Conservation (phyloP, 805 yeast species). For the Saturnispora dispora region DNA sequence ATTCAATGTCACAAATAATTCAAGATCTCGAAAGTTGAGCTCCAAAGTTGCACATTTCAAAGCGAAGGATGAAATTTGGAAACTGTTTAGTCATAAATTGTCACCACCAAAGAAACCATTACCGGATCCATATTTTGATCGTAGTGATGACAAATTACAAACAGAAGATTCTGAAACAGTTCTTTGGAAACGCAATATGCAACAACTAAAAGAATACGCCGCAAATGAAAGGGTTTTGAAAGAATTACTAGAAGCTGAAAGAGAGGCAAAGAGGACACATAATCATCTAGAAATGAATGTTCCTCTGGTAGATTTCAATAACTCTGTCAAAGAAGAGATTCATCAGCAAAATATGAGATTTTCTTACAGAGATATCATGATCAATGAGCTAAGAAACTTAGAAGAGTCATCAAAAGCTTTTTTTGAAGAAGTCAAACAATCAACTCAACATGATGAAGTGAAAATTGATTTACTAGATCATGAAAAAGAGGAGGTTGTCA, state of each 20-base stretch:
- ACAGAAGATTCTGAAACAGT: background rate
- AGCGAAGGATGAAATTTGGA: background rate
- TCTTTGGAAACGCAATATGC: conserved; percentile 2
- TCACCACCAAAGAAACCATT: background rate
- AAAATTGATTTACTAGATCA: background rate
- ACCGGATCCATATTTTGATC: conserved; percentile 3
- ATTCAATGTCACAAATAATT: background rate
- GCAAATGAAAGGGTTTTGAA: background rate
- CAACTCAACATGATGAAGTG: background rate
- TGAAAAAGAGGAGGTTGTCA: background rate
- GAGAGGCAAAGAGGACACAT: background rate
- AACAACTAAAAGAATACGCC: background rate
- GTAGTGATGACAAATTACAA: background rate
- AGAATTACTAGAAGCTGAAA: background rate
- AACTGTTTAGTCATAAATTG: background rate
- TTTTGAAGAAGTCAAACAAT: background rate
- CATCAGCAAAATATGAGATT: background rate
- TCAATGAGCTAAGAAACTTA: background rate
- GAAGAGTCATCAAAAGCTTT: background rate
- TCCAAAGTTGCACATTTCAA: background rate
- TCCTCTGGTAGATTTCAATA: background rate
- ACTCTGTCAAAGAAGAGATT: background rate
- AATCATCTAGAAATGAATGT: background rate
- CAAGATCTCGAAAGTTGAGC: background rate
- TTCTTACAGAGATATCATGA: background rate